Base-by-base conservation (phyloP, 169 alveolate genomes). In the Eimeria acervulina region DNA sequence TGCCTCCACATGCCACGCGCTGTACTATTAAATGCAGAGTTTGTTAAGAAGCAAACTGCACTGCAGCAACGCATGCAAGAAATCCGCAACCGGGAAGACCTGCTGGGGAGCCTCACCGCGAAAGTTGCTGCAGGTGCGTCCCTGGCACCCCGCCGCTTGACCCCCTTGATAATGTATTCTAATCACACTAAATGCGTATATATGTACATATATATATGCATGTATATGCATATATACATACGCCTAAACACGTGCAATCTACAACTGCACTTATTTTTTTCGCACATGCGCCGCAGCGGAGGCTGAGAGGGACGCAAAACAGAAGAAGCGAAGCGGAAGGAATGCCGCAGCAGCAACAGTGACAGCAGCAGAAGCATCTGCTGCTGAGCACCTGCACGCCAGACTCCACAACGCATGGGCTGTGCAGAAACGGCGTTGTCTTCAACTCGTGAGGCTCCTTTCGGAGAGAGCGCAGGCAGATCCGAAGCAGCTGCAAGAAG, bases 381-480 rank as follows among this genome's bases (percentile, higher is more conserved):
- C 70, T 61, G 80, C 95, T 26, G 89, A 81, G 61, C 72, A 17
- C 17, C 84, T 81, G 19, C 96, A 93, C 31, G 90, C 61, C 59
- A 26, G 15, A 33, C 74, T 93, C 52, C 96, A 93, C 78, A 93
- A 93, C 1, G 96, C 89, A 26, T 93, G 96, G 96, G 96, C 96
- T 6, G 10, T 38, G 51, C 92, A 87, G 52, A 93, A 93, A 52
- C 89, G 83, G 38, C 90, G 89, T 33, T 93, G 96, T 33, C 36
- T 93, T 66, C 74, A 59, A 26, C 87, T 93, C 38, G 31, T 93
- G 63, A 42, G 7, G 28, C 83, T 47, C n/a, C 89, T 93, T 17
- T 28, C 96, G 1, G 96, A 93, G 78, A 31, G 74, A 31, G 51
- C 87, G 66, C 93, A 87, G 66, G 23, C 74, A 12, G 68, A 70